Evolutionary conservation across 371 early-diverging fungal genomes (phyloP).

Genomic region (Apophysomyces elegans): DNA sequence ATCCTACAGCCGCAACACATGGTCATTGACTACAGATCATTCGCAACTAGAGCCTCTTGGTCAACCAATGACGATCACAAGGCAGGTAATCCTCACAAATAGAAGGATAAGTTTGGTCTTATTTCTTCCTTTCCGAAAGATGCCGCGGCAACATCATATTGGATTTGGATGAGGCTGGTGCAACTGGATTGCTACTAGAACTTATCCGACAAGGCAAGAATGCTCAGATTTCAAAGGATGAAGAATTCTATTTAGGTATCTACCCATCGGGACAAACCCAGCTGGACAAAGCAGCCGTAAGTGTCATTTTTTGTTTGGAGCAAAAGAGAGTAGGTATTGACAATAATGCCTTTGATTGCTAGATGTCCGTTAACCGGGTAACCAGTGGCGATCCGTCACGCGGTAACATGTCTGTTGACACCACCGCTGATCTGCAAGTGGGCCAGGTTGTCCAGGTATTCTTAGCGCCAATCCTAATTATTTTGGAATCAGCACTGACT

Average conservation of each 20-base stretch:
- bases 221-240: slow-evolving; percentile 51
- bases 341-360: neutral
- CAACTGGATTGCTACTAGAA: slow-evolving; percentile 65
- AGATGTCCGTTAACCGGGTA: slow-evolving; percentile 61
- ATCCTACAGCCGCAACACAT: slow-evolving; percentile 20
- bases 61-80: slow-evolving; percentile 59
- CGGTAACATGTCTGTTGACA: slow-evolving; percentile 78
- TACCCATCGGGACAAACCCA: slow-evolving; percentile 28
- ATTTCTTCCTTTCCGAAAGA: slow-evolving; percentile 19
- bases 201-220: slow-evolving; percentile 41
- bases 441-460: slow-evolving; percentile 66
- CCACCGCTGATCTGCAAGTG: slow-evolving; percentile 60
- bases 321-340: neutral
- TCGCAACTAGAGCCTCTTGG: slow-evolving; percentile 56
- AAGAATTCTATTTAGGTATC: slow-evolving; percentile 59
- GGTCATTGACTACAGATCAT: slow-evolving; percentile 30
- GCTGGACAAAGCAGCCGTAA: neutral
- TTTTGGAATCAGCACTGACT: too few relatives aligned
- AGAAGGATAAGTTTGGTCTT: neutral
- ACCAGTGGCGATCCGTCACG: slow-evolving; percentile 79
- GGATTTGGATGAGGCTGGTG: slow-evolving; percentile 66
- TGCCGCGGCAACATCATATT: slow-evolving; percentile 78
- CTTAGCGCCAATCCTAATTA: too few relatives aligned
- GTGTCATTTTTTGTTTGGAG: neutral
- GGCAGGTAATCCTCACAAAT: slow-evolving; percentile 23